Conservation (phyloP, 768 basidiomycete species). For the Suillus bovinus region DNA sequence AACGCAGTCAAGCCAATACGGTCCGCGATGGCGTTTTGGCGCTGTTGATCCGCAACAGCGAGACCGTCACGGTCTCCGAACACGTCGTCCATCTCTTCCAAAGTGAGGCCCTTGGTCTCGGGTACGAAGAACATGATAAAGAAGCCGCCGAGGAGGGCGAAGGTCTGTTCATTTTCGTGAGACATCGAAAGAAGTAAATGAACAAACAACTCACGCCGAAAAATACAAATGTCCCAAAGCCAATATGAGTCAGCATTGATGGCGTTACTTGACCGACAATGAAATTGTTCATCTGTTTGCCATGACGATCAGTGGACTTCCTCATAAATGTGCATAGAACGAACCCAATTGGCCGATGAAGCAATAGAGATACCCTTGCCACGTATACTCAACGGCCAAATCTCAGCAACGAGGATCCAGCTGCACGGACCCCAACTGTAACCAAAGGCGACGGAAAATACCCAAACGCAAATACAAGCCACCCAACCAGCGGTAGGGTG, state of each 20-base stretch:
- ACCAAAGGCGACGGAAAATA: conserved; percentile 72
- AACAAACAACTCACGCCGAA: conserved; percentile 53
- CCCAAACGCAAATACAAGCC: conserved; percentile 70
- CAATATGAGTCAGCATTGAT: conserved; percentile 62
- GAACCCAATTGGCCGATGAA: conserved; percentile 73
- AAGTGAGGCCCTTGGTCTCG: conserved; percentile 70
- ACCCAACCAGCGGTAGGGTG: conserved; percentile 59
- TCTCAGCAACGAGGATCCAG: conserved; percentile 79
- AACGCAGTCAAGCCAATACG: conserved; percentile 60
- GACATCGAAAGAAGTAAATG: not conserved
- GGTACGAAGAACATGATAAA: conserved; percentile 70
- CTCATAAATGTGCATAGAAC: conserved; percentile 13
- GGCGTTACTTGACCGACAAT: conserved; percentile 62
- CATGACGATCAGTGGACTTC: conserved; percentile 5
- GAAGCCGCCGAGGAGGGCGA: conserved; percentile 66
- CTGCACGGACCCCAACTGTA: conserved; percentile 81
- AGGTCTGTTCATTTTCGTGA: conserved; percentile 38
- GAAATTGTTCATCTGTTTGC: conserved; percentile 70
- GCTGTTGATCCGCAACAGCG: conserved; percentile 54
- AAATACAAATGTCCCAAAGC: conserved; percentile 75
- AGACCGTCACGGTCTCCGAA: conserved; percentile 61
- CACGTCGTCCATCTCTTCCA: conserved; percentile 81
- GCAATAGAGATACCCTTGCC: conserved; percentile 77
- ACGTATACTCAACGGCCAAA: conserved; percentile 70
- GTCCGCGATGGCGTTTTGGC: conserved; percentile 51